Percentiles rank a stretch among this genome's conserved stretches.
Conservation (phyloP, 768 basidiomycete species). For the Rhodotorula babjevae region DNA sequence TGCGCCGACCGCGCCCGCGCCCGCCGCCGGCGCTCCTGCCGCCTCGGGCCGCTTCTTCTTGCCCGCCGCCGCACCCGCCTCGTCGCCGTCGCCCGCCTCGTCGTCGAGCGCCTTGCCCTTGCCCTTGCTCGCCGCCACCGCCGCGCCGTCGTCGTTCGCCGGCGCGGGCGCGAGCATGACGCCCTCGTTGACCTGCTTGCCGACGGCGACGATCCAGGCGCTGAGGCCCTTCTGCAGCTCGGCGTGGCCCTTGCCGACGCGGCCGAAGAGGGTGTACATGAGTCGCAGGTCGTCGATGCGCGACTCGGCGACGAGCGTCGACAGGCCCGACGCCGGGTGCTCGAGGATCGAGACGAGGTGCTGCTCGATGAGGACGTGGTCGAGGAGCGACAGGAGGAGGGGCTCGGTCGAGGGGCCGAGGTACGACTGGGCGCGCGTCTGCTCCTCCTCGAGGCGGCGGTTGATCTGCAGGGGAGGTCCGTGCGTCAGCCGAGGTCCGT, state of each 20-base stretch:
- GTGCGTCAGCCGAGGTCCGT: conserved; percentile 21
- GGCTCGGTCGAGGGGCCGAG: conserved; percentile 67
- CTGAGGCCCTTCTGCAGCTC: conserved; percentile 64
- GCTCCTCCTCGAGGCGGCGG: conserved; percentile 72
- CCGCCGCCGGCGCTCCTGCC: conserved; percentile 9
- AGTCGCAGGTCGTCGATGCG: conserved; percentile 70
- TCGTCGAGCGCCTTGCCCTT: conserved; percentile 48
- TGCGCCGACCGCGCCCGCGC: conserved; percentile 51
- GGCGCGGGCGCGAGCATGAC: not conserved
- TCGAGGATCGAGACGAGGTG: conserved; percentile 70
- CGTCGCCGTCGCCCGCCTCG: conserved; percentile 9
- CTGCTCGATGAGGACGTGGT: conserved; percentile 68
- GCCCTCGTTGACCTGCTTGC: conserved; percentile 69
- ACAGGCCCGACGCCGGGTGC: conserved; percentile 77
- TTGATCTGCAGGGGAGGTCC: conserved; percentile 59
- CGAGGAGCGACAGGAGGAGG: conserved; percentile 68
- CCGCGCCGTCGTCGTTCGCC: conserved; percentile 12
- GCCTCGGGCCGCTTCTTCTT: conserved; percentile 40
- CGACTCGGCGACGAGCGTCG: conserved; percentile 77
- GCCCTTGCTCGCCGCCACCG: conserved; percentile 54
- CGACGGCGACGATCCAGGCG: conserved; percentile 66
- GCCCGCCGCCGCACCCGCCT: not conserved
- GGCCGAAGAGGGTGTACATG: conserved; percentile 68
- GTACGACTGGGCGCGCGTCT: conserved; percentile 78
- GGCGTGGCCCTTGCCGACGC: conserved; percentile 63